phyloP scores from a whole-genome alignment of 2,329 filamentous ascomycete genomes.

The Stemphylium lycopersici region DNA sequence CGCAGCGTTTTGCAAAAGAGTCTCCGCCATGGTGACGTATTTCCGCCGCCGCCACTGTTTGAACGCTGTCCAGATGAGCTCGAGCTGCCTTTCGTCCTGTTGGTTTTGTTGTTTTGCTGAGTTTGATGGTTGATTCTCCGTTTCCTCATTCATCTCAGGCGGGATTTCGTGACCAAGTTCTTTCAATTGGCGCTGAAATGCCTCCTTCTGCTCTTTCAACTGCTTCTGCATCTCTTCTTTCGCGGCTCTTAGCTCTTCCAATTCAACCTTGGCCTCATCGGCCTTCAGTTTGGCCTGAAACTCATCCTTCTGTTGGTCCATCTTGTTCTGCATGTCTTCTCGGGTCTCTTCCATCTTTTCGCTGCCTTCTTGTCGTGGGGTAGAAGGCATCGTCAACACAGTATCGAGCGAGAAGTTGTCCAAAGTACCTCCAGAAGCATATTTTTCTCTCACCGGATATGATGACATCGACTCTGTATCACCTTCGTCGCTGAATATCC shows the following conservation, averaged over 20 bases:
- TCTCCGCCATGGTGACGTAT: constrained; percentile 93
- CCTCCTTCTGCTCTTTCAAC: constrained; percentile 79
- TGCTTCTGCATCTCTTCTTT: constrained; percentile 91
- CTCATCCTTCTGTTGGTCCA: constrained; percentile 84
- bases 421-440: constrained; percentile 90
- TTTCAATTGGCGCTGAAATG: constrained; percentile 83
- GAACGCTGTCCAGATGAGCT: constrained; percentile 69
- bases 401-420: constrained; percentile 98
- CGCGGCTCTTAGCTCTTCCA: constrained; percentile 77
- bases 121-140: constrained; percentile 33
- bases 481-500: constrained; percentile 70
- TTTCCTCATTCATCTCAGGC: constrained; percentile 52
- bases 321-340: constrained; percentile 81
- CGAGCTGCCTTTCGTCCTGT: constrained; percentile 73
- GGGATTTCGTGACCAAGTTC: constrained; percentile 62
- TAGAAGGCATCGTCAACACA: constrained; percentile 90
- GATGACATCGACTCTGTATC: constrained; percentile 86
- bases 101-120: background rate
- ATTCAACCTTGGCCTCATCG: constrained; percentile 76
- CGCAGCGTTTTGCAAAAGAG: constrained; percentile 84
- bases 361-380: constrained; percentile 81
- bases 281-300: constrained; percentile 78
- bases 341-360: constrained; percentile 75
- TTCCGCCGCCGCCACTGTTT: constrained; percentile 81
- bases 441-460: constrained; percentile 89